These are phyloP conservation scores for Candida maesae DNA, from an alignment of 805 yeast species.

Conservation along the genomic window DNA sequence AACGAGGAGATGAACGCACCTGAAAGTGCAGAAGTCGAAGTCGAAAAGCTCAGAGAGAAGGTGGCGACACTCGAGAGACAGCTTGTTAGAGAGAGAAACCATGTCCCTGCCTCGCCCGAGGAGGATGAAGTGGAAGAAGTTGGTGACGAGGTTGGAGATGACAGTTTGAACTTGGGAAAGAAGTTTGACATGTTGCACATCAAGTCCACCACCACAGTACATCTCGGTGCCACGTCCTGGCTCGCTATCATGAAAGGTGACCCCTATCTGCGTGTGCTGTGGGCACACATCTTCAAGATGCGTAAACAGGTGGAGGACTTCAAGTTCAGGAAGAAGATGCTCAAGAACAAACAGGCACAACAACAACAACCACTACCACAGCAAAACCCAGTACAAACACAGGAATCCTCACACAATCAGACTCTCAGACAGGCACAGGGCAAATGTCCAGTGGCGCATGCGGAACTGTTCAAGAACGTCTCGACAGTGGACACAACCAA, in stretches of 20 bases:
- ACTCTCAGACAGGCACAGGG: slow-evolving; percentile 8
- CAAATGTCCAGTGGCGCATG: slow-evolving; percentile 28
- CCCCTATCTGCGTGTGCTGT: slow-evolving; percentile 48
- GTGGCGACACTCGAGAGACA: slow-evolving; percentile 42
- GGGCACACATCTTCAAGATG: slow-evolving; percentile 46
- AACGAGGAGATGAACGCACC: slow-evolving; percentile 42
- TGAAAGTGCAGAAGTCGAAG: slow-evolving; percentile 44
- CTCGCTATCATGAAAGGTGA: slow-evolving; percentile 57
- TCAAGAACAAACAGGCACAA: slow-evolving; percentile 1
- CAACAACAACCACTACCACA: background rate
- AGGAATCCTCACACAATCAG: background rate
- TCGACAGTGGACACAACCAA: background rate
- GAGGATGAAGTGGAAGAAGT: too few species aligned
- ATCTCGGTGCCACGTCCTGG: slow-evolving; percentile 55
- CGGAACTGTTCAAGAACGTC: slow-evolving; percentile 4
- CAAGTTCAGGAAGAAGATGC: slow-evolving; percentile 14
- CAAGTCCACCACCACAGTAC: slow-evolving; percentile 39
- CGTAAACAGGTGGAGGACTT: slow-evolving; percentile 33
- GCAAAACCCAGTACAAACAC: too few species aligned
- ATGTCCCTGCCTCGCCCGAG: background rate
- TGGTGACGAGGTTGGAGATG: slow-evolving; percentile 10
- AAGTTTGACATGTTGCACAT: slow-evolving; percentile 43
- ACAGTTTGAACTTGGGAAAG: slow-evolving; percentile 34
- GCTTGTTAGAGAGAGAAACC: too few species aligned
- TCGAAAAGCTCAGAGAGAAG: slow-evolving; percentile 52